Percentiles rank a stretch among this genome's conserved stretches.
These are phyloP conservation scores for Aspergillus sojae DNA, from an alignment of 2,329 filamentous ascomycete genomes.

Conservation along the genomic window DNA sequence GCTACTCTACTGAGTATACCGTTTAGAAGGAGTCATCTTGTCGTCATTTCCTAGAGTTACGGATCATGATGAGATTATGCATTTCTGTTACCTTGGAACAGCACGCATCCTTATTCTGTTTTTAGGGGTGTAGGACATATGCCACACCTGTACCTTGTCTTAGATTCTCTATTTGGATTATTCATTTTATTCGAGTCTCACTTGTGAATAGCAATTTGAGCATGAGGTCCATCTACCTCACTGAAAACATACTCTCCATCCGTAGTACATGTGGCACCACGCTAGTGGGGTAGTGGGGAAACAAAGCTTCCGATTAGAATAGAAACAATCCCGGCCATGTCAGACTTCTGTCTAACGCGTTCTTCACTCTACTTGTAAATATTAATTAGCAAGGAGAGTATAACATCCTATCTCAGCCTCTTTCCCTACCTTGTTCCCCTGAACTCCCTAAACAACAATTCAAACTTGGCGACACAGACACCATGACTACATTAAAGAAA, in stretches of 20 bases:
- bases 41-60: constrained; percentile 26
- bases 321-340: neutral
- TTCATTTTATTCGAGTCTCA: neutral
- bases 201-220: neutral
- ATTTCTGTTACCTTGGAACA: constrained; percentile 40
- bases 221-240: neutral
- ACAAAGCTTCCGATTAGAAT: neutral
- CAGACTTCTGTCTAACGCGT: neutral
- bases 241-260: neutral
- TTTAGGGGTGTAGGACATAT: neutral
- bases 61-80: constrained; percentile 26
- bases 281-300: neutral
- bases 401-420: neutral
- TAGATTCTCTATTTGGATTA: neutral
- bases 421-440: neutral
- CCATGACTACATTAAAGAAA: constrained; percentile 52
- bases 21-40: constrained; percentile 27
- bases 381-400: neutral
- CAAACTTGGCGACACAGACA: neutral
- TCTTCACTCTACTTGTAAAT: neutral
- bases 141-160: neutral
- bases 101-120: constrained; percentile 27
- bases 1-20: constrained; percentile 25
- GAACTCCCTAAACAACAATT: neutral
- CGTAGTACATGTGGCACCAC: neutral